phyloP scores from a whole-genome alignment of 73 alveolate genomes.

The Paramecium sexaurelia region DNA sequence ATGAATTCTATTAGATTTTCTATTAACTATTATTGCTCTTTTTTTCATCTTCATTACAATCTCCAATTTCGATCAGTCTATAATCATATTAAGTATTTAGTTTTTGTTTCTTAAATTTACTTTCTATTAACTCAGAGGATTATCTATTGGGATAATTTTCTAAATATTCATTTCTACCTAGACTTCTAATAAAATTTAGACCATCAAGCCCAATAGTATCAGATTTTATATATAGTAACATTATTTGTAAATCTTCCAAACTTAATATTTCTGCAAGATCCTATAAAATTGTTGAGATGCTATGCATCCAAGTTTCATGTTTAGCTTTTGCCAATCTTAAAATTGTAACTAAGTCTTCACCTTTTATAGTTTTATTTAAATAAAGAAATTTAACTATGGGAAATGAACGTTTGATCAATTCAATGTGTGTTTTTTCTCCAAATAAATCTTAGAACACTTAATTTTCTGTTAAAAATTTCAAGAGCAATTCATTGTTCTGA shows the following conservation, averaged over 20 bases:
- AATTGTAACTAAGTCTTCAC: not conserved
- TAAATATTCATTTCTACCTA: not conserved
- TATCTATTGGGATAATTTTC: not conserved
- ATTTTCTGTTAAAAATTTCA: not conserved
- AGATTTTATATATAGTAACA: not conserved
- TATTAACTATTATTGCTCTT: too few species aligned
- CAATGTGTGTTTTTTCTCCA: constrained; percentile 52
- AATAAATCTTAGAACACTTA: not conserved
- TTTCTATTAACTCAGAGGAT: not conserved
- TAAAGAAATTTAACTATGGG: constrained; percentile 3
- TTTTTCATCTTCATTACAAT: not conserved
- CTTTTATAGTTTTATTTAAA: not conserved
- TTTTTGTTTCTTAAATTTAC: not conserved
- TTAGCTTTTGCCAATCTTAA: constrained; percentile 4
- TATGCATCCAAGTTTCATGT: constrained; percentile 47
- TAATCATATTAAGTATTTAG: not conserved
- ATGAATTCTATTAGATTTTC: not conserved
- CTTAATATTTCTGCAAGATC: constrained; percentile 40
- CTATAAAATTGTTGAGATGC: not conserved
- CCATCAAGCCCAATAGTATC: not conserved
- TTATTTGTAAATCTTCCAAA: not conserved
- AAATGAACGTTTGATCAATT: not conserved
- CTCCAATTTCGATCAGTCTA: not conserved
- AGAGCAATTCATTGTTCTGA: not conserved
- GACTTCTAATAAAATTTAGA: not conserved